A percentile compares a stretch with the other conserved stretches of the same genome.
Evolutionary conservation across 2,329 filamentous ascomycete species (phyloP).

Genomic region (Dactylonectria estremocensis): DNA sequence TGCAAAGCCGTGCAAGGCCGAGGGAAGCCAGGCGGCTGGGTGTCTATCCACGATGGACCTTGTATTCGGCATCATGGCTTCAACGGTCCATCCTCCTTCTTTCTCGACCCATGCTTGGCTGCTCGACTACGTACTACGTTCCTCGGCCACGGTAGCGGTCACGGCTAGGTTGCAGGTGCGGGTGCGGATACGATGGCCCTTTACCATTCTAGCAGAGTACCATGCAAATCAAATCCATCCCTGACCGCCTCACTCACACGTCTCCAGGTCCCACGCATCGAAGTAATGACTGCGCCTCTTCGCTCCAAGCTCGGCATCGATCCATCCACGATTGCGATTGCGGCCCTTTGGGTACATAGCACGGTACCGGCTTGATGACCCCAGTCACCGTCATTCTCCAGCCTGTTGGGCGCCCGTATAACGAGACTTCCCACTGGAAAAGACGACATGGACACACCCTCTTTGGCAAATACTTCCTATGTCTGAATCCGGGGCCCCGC

Average conservation of each 20-base stretch:
- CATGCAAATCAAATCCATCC: slow-evolving; percentile 26
- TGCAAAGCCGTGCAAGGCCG: slow-evolving; percentile 21
- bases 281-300: slow-evolving; percentile 22
- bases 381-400: slow-evolving; percentile 12
- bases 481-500: slow-evolving; percentile 8
- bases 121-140: too few relatives aligned
- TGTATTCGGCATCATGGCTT: slow-evolving; percentile 21
- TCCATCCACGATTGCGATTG: slow-evolving; percentile 5
- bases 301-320: slow-evolving; percentile 31
- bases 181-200: slow-evolving; percentile 31
- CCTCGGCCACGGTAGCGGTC: slow-evolving; percentile 3
- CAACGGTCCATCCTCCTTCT: slow-evolving; percentile 31
- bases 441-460: slow-evolving; percentile 11
- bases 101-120: slow-evolving; percentile 25
- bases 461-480: background rate
- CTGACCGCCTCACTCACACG: slow-evolving; percentile 13
- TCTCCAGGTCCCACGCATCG: slow-evolving; percentile 21
- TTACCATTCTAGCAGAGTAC: slow-evolving; percentile 6
- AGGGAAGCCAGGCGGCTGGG: slow-evolving; percentile 1
- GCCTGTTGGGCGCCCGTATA: background rate
- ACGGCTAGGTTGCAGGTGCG: slow-evolving; percentile 5
- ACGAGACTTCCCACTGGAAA: background rate
- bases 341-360: slow-evolving; percentile 2
- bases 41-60: slow-evolving; percentile 8
- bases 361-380: slow-evolving; percentile 4